phyloP scores from a whole-genome alignment of 192 early-diverging fungal genomes.

The Coemansia sp. region DNA sequence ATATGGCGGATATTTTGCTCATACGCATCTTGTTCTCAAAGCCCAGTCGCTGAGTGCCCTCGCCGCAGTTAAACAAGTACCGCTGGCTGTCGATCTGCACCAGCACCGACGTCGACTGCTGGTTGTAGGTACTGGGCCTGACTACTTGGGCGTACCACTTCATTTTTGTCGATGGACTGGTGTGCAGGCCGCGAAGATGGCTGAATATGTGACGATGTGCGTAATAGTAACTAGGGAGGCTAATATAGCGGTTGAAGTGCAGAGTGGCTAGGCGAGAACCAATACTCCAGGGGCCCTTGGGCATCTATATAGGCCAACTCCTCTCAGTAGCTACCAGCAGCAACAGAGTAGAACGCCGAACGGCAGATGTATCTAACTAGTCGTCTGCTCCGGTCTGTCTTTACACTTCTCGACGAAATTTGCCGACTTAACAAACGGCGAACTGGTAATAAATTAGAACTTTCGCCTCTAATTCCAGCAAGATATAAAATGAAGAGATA shows the following conservation, averaged over 20 bases:
- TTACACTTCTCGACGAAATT: background rate
- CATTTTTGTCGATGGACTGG: conserved; percentile 44
- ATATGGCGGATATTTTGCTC: conserved; percentile 71
- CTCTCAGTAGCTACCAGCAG: background rate
- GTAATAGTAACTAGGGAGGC: background rate
- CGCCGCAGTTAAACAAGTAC: conserved; percentile 93
- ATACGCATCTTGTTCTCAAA: conserved; percentile 74
- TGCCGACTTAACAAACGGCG: background rate
- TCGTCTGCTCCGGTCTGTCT: background rate
- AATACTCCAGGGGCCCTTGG: conserved; percentile 1
- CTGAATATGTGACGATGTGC: background rate
- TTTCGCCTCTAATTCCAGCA: background rate
- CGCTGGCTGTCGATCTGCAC: conserved; percentile 72
- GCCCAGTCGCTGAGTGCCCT: conserved; percentile 86
- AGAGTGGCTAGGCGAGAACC: conserved; percentile 5
- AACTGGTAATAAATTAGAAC: background rate
- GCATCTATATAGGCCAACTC: background rate
- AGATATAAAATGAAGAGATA: background rate
- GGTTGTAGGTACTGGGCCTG: conserved; percentile 56
- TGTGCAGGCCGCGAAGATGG: conserved; percentile 16
- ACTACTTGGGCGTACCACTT: conserved; percentile 62
- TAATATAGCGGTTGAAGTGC: background rate
- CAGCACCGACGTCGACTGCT: conserved; percentile 64
- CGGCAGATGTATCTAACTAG: background rate
- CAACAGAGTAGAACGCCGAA: background rate